Evolutionary conservation across 2,329 filamentous ascomycete genomes (phyloP), one percentile per base, ranked within the genome.

Genomic region (Huntiella omanensis): DNA sequence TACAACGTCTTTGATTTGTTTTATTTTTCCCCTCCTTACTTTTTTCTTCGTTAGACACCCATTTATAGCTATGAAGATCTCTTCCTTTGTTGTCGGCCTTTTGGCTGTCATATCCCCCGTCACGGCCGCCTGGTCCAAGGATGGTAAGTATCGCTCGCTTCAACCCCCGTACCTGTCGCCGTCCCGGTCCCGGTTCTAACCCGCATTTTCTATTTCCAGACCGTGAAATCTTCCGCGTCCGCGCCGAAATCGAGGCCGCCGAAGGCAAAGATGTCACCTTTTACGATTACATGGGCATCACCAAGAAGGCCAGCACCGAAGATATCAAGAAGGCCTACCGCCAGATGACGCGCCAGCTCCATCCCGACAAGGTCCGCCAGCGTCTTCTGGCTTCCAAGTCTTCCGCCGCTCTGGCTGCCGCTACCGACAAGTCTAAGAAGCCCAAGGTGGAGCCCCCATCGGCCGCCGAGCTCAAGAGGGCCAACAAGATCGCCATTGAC

Each of bases 341-440:
- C 66, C 86, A 87, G 65, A 85, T 80, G 64, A 82, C 86, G 40
- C 74, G 79, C 53, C 69, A 74, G 45, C 69, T 95, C 41, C 91
- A 98, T 62, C 91, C 91, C 1, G 91, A 98, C 74, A 98, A 96
- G 69, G 87, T 88, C 56, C 84, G 81, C 62, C 83, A 87, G 62
- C 71, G 78, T 60, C 83, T 91, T 62, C 69, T 82, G 51, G 73
- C 82, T 52, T 77, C 81, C 58, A 77, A 75, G 56, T 69, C 71
- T 53, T 70, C 71, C 56, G 60, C 61, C 45, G 64, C 70, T 58
- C 59, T 62, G 46, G 64, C 70, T 58, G 70, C 67, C 52, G 55
- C 58, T 50, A 28, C 22, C 22, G 32, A 46, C 15, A 48, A 48
- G n/a, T 43, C 43, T 35, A 67, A 69, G 53, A 63, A 64, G 75